Base-by-base conservation (phyloP, 2,329 filamentous ascomycete genomes). In the Aspergillus sp. region DNA sequence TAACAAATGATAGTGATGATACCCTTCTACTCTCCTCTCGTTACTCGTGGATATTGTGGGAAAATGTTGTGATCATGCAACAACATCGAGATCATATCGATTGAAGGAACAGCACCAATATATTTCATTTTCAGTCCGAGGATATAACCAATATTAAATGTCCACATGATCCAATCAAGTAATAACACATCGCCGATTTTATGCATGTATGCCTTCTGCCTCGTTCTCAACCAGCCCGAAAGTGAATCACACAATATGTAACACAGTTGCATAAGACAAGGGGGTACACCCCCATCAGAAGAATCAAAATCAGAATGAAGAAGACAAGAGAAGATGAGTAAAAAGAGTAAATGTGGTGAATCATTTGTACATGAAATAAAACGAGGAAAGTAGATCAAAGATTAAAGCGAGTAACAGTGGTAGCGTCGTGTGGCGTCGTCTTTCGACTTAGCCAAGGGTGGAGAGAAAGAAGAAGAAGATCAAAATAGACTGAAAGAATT, bases 251-350 rank as follows among this genome's bases (percentile, higher is more conserved):
- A 29, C 25, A 29, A 29, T 29, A 29, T 11, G 25, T 29, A 29
- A 10, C 25, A 29, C 25, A 29, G 25, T 2, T 25, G 25, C 25
- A 11, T 10, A 29, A 29, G 25, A 29, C 2, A 29, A 10, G 25
- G 25, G 25, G 9, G 11, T 10, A 29, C 11, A 29, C 25, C 25
- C 25, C 14, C 14, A 38, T 38, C 16, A n/a, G n/a, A 16, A 38
- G 6, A 38, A 23, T 20, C n/a, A 20, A 4, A 20, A 42, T 42
- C 11, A 17, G 16, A 25, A 42, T 9, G 29, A 48, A 48, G 25
- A 43, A 49, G 49, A 55, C 9, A 42, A 25, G 17, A 23, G 41
- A 50, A 31, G 21, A n/a, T 2, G 20, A 48, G 10, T 20, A 48
- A 9, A 20, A 14, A 19, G 23, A 21, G n/a, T 34, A 25, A 25